These are phyloP conservation scores for Chytridium lagenaria DNA, from an alignment of 371 early-diverging fungal species.

Conservation along the genomic window DNA sequence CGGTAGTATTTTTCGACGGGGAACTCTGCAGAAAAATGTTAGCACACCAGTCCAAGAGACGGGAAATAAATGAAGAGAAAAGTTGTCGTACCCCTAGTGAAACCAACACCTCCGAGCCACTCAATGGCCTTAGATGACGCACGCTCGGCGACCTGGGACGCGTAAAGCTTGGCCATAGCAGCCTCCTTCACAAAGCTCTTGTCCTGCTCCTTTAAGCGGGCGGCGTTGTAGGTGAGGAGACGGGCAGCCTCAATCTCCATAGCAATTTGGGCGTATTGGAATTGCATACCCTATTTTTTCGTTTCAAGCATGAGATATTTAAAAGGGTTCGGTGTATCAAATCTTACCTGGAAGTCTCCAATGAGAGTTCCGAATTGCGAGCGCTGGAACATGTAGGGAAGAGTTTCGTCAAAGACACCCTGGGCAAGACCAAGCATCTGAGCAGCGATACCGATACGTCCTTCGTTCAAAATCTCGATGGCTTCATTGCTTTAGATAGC, in stretches of 20 bases:
- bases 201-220: constrained; percentile 93
- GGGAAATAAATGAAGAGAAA: constrained; percentile 52
- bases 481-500: constrained; percentile 49
- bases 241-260: constrained; percentile 97
- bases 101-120: constrained; percentile 97
- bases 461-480: constrained; percentile 97
- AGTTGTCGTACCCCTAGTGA: constrained; percentile 82
- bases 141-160: constrained; percentile 93
- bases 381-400: constrained; percentile 94
- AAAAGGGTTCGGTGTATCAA: background rate
- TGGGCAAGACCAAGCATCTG: constrained; percentile 98
- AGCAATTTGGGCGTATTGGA: constrained; percentile 95
- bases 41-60: constrained; percentile 14
- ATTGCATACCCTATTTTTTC: constrained; percentile 80
- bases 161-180: constrained; percentile 97
- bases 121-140: constrained; percentile 90
- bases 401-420: constrained; percentile 87
- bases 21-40: constrained; percentile 38
- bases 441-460: constrained; percentile 97
- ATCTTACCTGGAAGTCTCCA: constrained; percentile 84
- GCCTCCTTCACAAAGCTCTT: constrained; percentile 89
- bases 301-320: constrained; percentile 10
- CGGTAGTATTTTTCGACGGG: constrained; percentile 93
- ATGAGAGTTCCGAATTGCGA: constrained; percentile 91
- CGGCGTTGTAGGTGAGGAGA: constrained; percentile 96